Conservation (phyloP, 441 rosid genomes). For the Bruguiera hainesii region DNA sequence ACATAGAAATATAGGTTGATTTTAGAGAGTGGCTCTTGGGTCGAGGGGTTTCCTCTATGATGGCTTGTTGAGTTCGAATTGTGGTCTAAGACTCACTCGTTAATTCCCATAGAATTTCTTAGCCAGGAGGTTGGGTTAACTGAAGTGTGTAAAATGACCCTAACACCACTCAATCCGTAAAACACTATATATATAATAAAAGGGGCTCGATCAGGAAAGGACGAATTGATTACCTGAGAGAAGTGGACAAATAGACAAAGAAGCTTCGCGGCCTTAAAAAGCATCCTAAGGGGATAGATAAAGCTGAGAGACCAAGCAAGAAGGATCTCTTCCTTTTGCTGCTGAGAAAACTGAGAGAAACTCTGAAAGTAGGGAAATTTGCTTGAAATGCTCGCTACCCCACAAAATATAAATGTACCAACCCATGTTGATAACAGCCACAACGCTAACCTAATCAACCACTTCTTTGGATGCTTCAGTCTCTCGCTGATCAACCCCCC, state of each 20-base stretch:
- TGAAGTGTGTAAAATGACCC: too few species aligned
- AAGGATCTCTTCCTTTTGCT: constrained; percentile 43
- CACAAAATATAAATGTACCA: constrained; percentile 64
- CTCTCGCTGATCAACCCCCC: constrained; percentile 55
- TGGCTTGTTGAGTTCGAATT: too few species aligned
- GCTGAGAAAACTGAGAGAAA: constrained; percentile 43
- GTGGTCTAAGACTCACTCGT: too few species aligned
- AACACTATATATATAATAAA: too few species aligned
- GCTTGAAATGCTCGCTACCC: constrained; percentile 40
- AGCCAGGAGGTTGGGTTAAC: too few species aligned
- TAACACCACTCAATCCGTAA: too few species aligned
- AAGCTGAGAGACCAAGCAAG: constrained; percentile 54
- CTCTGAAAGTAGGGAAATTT: constrained; percentile 46
- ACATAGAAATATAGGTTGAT: too few species aligned
- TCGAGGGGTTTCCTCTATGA: too few species aligned
- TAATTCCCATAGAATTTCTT: too few species aligned
- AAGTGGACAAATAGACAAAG: constrained; percentile 57
- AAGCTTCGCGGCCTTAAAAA: constrained; percentile 54
- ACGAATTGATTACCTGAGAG: constrained; percentile 45
- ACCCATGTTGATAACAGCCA: constrained; percentile 65
- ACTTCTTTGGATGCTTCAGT: constrained; percentile 69
- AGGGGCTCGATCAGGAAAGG: too few species aligned
- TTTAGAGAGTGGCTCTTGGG: too few species aligned
- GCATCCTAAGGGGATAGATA: constrained; percentile 44
- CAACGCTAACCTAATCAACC: constrained; percentile 43